Conservation (phyloP, 495 filamentous ascomycete species). For the Neurospora tetraspora region DNA sequence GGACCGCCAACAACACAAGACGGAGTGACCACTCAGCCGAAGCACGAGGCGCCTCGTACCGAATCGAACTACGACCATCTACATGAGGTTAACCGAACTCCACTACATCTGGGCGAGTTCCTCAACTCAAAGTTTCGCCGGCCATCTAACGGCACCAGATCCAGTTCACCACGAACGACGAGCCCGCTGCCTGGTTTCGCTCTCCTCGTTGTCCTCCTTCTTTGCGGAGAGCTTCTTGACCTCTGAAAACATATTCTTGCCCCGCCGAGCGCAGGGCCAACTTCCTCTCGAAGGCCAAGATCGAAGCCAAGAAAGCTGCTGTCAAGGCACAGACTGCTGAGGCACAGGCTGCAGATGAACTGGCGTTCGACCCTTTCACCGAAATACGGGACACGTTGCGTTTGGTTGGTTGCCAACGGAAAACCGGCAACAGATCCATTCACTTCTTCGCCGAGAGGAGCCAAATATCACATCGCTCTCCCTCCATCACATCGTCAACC, state of each 20-base stretch:
- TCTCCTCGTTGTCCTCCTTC: too few species aligned
- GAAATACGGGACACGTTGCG: too few species aligned
- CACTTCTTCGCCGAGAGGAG: not conserved
- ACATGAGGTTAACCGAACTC: too few species aligned
- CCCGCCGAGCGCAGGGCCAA: too few species aligned
- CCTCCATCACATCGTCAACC: not conserved
- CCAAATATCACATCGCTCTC: not conserved
- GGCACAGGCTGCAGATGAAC: constrained; percentile 10
- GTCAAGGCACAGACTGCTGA: constrained; percentile 15
- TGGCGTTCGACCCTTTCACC: too few species aligned
- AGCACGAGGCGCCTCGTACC: too few species aligned
- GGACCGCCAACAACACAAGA: not conserved
- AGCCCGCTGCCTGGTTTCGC: not conserved
- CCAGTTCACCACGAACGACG: not conserved
- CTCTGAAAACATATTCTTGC: too few species aligned
- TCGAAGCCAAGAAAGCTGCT: not conserved
- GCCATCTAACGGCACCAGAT: not conserved
- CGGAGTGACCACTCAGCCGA: too few species aligned
- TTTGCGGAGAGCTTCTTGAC: too few species aligned
- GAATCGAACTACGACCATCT: too few species aligned
- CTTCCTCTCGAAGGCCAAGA: not conserved
- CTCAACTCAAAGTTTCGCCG: not conserved
- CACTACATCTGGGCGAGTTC: too few species aligned
- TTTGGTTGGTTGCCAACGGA: too few species aligned
- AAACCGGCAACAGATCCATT: not conserved